Evolutionary conservation across 345 rosid species (phyloP).

Genomic region (Fremontodendron californicum): DNA sequence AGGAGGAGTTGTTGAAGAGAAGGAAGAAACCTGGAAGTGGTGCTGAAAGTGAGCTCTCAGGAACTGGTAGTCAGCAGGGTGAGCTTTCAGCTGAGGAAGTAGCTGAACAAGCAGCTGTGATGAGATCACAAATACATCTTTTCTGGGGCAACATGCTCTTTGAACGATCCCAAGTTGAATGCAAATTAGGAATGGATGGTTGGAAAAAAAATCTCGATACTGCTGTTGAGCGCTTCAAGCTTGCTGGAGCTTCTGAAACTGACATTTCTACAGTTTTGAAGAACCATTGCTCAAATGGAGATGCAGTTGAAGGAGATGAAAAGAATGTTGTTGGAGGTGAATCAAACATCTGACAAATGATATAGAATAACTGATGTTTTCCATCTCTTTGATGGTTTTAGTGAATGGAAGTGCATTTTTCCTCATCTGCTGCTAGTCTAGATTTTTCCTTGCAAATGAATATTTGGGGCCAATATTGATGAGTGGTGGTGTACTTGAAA

Average conservation of each 20-base stretch:
- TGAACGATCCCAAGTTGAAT: conserved; percentile 95
- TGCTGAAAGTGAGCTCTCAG: conserved; percentile 44
- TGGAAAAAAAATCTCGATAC: conserved; percentile 77
- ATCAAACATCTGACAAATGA: conserved; percentile 23
- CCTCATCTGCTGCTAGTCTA: conserved; percentile 1
- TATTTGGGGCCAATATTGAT: conserved; percentile 9
- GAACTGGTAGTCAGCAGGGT: conserved; percentile 28
- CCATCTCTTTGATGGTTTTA: conserved; percentile 15
- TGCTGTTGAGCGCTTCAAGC: conserved; percentile 80
- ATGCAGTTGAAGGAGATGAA: conserved; percentile 40
- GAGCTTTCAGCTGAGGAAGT: conserved; percentile 75
- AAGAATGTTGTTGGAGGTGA: conserved; percentile 29
- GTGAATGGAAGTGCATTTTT: conserved; percentile 7
- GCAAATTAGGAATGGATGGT: conserved; percentile 67
- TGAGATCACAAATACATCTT: conserved; percentile 97
- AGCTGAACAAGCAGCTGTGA: conserved; percentile 88
- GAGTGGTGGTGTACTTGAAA: conserved; percentile 17
- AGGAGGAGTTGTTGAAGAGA: conserved; percentile 64
- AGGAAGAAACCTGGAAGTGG: conserved; percentile 66
- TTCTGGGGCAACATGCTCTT: conserved; percentile 98
- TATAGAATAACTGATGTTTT: background rate
- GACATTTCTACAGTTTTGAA: conserved; percentile 74
- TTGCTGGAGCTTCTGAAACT: conserved; percentile 90
- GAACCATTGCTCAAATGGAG: conserved; percentile 79
- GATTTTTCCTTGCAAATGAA: conserved; percentile 8